Base-by-base conservation (phyloP, 495 filamentous ascomycete genomes). In the Durotheca rogersii region DNA sequence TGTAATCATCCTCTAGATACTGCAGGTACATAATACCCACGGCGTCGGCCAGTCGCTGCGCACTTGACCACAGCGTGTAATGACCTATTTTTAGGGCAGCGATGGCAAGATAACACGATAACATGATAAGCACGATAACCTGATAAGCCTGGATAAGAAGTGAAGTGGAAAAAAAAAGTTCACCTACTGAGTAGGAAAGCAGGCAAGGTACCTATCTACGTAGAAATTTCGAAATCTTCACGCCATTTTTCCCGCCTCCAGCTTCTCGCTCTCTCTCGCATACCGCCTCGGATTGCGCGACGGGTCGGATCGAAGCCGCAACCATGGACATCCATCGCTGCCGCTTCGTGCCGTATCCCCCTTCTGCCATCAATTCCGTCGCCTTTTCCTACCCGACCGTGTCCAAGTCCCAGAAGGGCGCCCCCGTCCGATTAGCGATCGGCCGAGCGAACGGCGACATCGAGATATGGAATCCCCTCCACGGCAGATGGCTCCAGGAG, bases 241-340 rank as follows among this genome's bases (percentile, higher is more conserved):
- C 5, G n/a, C 16, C 39, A 32, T 21, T 2, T 12, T 33, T 25
- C 29, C 45, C 43, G 12, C 15, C 36, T 12, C 18, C 19, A 14
- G 16, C 39, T 43, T 44, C 16, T n/a, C 44, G 16, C 9, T 4
- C 4, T 27, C 23, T 27, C 23, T 4, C 9, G 4, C 4, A 4
- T 4, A 37, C 23, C 10, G 21, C 31, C 21, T 11, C 48, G 37
- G 18, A 32, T n/a, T 0, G 10, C 30, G 7, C n/a, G 19, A 38
- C 27, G 20, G 20, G 41, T 32, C 25, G 23, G 32, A 44, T 47
- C 23, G 20, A 40, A 45, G 19, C 19, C n/a, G 56, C 62, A 49
- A 61, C 31, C 51, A 96, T 99, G 89, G 93, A 97, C 72, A 85
- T 97, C 61, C 94, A 99, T 72, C 87, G 93, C 64, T 95, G 90